Conservation (phyloP, 371 early-diverging fungal species). For the Actinomortierella wolfii region DNA sequence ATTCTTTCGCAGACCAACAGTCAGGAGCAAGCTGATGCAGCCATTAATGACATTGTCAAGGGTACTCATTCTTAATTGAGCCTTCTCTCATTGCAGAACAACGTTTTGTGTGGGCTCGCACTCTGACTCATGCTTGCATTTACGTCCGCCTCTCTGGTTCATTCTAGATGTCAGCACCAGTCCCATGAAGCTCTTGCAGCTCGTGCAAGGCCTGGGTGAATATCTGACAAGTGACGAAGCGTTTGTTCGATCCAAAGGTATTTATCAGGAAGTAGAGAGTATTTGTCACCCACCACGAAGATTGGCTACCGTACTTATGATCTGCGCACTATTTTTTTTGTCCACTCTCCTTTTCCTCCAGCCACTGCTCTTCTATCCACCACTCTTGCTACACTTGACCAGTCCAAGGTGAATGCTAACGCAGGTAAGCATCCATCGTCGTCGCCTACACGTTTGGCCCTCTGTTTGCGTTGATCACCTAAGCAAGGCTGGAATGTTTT, state of each 20-base stretch:
- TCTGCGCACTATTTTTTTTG: constrained; percentile 2
- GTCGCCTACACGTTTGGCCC: too few relatives aligned
- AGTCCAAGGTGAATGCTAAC: constrained; percentile 41
- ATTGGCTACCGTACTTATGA: too few relatives aligned
- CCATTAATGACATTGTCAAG: constrained; percentile 46
- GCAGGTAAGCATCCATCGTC: constrained; percentile 40
- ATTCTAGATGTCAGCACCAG: constrained; percentile 40
- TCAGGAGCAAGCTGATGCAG: constrained; percentile 46
- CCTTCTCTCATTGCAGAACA: background rate
- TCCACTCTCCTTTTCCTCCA: constrained; percentile 1
- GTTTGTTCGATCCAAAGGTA: constrained; percentile 85
- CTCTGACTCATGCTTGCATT: background rate
- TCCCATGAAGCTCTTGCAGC: constrained; percentile 26
- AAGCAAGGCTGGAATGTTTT: background rate
- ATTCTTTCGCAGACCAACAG: constrained; percentile 46
- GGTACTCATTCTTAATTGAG: constrained; percentile 10
- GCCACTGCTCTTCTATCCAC: constrained; percentile 43
- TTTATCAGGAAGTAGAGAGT: background rate
- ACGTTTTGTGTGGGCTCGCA: background rate
- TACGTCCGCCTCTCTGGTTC: background rate
- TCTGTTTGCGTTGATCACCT: background rate
- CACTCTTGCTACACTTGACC: constrained; percentile 44
- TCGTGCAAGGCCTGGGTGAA: constrained; percentile 83
- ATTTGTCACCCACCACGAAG: too few relatives aligned
- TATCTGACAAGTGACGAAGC: constrained; percentile 84